Evolutionary conservation across 441 rosid genomes (phyloP).

Genomic region (Adansonia madagascariensis): DNA sequence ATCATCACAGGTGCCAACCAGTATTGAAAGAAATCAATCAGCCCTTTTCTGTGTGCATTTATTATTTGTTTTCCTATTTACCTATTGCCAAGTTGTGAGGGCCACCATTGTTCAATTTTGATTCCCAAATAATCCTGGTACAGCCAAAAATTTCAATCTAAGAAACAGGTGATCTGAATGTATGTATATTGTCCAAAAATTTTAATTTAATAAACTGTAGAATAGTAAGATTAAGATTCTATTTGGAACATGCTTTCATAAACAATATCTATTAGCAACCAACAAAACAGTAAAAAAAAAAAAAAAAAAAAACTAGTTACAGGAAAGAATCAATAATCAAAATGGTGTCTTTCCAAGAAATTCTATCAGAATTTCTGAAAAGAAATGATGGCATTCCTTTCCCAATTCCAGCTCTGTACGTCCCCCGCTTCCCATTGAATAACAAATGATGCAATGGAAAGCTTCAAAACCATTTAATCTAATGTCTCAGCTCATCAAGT

Average conservation of each 20-base stretch:
- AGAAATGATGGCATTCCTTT: constrained; percentile 1
- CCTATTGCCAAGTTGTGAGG: not conserved
- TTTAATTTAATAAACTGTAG: not conserved
- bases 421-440: not conserved
- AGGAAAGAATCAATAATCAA: constrained; percentile 16
- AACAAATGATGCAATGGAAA: not conserved
- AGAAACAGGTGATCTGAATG: not conserved
- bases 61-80: not conserved
- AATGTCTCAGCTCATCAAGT: not conserved
- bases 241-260: not conserved
- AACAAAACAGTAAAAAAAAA: not conserved
- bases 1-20: not conserved
- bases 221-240: not conserved
- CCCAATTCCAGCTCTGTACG: not conserved
- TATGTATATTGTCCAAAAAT: not conserved
- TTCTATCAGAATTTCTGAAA: not conserved
- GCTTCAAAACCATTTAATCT: constrained; percentile 13
- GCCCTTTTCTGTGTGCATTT: not conserved
- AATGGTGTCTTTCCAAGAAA: not conserved
- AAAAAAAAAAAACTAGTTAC: constrained; percentile 5
- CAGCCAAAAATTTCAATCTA: not conserved
- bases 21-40: not conserved
- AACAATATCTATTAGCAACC: not conserved
- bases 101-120: not conserved
- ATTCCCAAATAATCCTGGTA: not conserved